Evolutionary conservation across 2,329 filamentous ascomycete genomes (phyloP).

Genomic region (Arthrobotrys iridis): DNA sequence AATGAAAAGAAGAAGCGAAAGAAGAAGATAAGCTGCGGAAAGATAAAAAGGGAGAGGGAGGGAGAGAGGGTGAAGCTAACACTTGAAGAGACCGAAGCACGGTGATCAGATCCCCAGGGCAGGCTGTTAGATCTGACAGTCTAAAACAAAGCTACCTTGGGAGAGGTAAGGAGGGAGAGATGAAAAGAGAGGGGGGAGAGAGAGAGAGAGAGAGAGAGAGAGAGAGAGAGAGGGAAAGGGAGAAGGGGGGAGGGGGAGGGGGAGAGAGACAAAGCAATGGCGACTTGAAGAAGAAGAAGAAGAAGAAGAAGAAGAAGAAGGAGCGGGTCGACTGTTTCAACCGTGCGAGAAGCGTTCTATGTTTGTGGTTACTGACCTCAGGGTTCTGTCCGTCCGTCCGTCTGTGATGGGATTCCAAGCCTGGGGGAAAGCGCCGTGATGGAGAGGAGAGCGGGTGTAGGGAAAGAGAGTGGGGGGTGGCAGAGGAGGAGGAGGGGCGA

Average conservation of each 20-base stretch:
- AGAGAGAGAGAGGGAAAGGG: neutral
- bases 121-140: neutral
- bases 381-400: neutral
- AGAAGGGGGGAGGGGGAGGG: neutral
- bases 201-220: neutral
- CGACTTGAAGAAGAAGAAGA: neutral
- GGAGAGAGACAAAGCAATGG: neutral
- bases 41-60: neutral
- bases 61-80: neutral
- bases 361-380: constrained; percentile 9
- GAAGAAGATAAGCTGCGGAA: neutral
- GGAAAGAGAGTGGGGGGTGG: neutral
- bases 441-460: neutral
- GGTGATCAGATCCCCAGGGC: neutral
- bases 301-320: neutral
- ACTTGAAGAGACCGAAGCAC: neutral
- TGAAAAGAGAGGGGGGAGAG: neutral
- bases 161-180: neutral
- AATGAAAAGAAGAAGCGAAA: neutral
- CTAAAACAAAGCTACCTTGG: neutral
- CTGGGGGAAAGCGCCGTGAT: neutral
- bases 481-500: constrained; percentile 1
- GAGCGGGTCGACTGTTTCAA: constrained; percentile 9
- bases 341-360: constrained; percentile 1
- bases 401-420: neutral